Evolutionary conservation across 2,329 filamentous ascomycete genomes (phyloP), one percentile per base, ranked within the genome.

Genomic region (Myriosclerotinia duriaeana): DNA sequence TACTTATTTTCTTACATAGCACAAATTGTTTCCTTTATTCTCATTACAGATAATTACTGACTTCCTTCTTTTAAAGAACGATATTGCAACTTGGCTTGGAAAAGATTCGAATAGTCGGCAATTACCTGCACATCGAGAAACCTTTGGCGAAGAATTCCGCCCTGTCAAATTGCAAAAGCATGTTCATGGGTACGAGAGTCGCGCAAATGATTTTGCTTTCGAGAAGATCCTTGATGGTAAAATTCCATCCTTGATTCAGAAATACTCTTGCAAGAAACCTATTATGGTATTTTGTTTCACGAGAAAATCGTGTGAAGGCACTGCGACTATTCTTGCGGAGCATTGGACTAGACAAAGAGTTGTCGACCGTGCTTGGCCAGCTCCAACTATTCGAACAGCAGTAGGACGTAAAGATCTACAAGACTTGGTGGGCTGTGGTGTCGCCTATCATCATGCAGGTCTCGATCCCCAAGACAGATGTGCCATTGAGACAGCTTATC

Each of bases 261-360:
- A 85, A 64, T 88, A 92, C 76, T 87, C 86, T 0, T 81, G 86
- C 54, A 81, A 81, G 52, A 95, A 95, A 73, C 91, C 92, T 0
- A 89, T 92, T 22, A 89, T 96, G 82, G 80, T 96, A 0, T 96
- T 96, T 74, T 95, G 92, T 73, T 89, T 88, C 69, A 95, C 91
- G 0, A 81, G 91, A 46, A 89, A 87, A 68, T 90, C 89, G 0
- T 87, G 89, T 42, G 83, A 87, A 55, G 80, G 77, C 11, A 93
- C 91, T 1, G 90, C 92, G 12, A 85, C 84, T 65, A 78, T 85
- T 53, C 80, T 96, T 46, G 86, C 88, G 2, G 84, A 86, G 34
- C 85, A 87, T 78, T 94, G 89, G 87, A 78, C 78, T 1, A 79
- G 78, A 40, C 83, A 82, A 20, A 78, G 79, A 34, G 75, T 81